Evolutionary conservation across 2,329 filamentous ascomycete species (phyloP).

Genomic region (Botrytis tulipae): DNA sequence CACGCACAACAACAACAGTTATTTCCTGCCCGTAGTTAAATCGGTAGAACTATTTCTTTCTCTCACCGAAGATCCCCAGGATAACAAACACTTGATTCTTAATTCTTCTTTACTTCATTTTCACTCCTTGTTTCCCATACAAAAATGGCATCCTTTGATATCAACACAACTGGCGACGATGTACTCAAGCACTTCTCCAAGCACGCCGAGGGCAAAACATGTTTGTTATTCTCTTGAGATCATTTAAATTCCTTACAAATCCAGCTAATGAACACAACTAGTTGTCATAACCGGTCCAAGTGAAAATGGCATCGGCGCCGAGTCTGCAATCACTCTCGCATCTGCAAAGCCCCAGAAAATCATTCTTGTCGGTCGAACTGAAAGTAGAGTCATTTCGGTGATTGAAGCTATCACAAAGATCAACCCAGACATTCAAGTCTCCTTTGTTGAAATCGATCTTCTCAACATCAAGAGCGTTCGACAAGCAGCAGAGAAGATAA

Average conservation of each 20-base stretch:
- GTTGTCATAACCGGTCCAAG: slow-evolving; percentile 30
- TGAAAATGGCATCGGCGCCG: slow-evolving; percentile 24
- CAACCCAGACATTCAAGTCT: slow-evolving; percentile 22
- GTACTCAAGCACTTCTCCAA: background rate
- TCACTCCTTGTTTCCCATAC: rapidly evolving
- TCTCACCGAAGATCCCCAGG: rapidly evolving
- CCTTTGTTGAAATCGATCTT: slow-evolving; percentile 39
- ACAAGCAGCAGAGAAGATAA: slow-evolving; percentile 41
- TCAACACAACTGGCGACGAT: background rate
- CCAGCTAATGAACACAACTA: background rate
- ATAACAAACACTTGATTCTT: background rate
- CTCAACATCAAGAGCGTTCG: slow-evolving; percentile 44
- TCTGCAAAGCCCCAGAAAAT: slow-evolving; percentile 25
- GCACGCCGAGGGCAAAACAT: background rate
- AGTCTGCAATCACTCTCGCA: slow-evolving; percentile 30
- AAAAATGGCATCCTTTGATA: background rate
- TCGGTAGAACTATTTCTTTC: background rate
- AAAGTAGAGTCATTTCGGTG: slow-evolving; percentile 24
- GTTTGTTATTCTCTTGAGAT: background rate
- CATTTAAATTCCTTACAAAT: background rate
- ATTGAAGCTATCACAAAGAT: slow-evolving; percentile 24
- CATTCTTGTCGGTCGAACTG: slow-evolving; percentile 27
- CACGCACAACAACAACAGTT: background rate
- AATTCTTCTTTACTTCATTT: background rate
- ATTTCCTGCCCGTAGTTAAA: background rate